Evolutionary conservation across 1,139 yeast genomes (phyloP).

Genomic region (Kurtzmaniella quercitrusa): DNA sequence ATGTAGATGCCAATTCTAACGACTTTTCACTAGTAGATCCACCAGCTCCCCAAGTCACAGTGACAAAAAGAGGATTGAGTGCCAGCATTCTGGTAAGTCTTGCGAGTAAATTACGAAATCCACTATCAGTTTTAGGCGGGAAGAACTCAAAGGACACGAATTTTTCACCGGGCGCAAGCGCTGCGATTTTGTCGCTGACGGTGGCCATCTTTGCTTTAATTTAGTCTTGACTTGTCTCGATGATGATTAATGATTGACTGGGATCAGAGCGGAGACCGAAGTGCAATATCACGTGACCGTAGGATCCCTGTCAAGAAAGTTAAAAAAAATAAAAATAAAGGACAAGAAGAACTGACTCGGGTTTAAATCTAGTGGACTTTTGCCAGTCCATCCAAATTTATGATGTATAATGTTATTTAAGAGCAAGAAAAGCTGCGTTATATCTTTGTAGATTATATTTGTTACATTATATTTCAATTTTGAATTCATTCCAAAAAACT

Average conservation of each 20-base stretch:
- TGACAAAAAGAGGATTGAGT: constrained; percentile 81
- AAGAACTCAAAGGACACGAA: constrained; percentile 91
- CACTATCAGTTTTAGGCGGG: constrained; percentile 93
- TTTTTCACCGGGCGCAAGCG: constrained; percentile 48
- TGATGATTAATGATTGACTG: not conserved
- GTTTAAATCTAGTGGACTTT: too few species aligned
- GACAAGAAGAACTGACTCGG: too few species aligned
- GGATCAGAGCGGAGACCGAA: constrained; percentile 1
- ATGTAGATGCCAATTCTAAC: constrained; percentile 72
- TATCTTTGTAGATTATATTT: too few species aligned
- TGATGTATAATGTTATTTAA: too few species aligned
- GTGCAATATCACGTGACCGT: not conserved
- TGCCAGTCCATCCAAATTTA: too few species aligned
- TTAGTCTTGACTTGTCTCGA: not conserved
- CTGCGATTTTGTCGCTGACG: constrained; percentile 53
- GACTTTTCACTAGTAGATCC: constrained; percentile 91
- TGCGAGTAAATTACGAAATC: constrained; percentile 76
- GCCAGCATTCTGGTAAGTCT: constrained; percentile 88
- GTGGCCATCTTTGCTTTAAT: constrained; percentile 23
- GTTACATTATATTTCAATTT: too few species aligned
- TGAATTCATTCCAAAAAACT: too few species aligned
- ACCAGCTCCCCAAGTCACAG: constrained; percentile 99
- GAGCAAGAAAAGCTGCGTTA: too few species aligned
- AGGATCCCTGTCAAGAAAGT: too few species aligned
- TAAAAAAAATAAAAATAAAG: too few species aligned